These are phyloP conservation scores for Alternaria hordeiaustralica DNA, from an alignment of 2,329 filamentous ascomycete species.

Conservation along the genomic window DNA sequence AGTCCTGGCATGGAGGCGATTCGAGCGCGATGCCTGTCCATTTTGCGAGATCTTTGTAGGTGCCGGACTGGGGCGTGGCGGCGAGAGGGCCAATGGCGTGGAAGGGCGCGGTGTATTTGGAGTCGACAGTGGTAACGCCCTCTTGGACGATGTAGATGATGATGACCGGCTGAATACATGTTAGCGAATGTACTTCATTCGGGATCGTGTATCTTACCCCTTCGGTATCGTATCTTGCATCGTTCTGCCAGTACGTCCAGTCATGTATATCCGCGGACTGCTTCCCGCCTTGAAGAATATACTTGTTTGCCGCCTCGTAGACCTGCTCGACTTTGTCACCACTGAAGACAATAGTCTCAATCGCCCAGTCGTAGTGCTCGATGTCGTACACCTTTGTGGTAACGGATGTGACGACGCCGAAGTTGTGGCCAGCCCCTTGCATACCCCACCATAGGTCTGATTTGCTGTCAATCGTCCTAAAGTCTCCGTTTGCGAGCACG, in stretches of 20 bases:
- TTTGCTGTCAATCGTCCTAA: conserved; percentile 47
- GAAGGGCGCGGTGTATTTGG: conserved; percentile 31
- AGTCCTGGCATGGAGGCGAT: conserved; percentile 36
- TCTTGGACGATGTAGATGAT: conserved; percentile 35
- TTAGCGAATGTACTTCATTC: neutral
- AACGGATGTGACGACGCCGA: conserved; percentile 47
- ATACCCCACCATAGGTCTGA: conserved; percentile 65
- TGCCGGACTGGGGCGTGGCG: conserved; percentile 19
- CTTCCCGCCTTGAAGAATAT: conserved; percentile 53
- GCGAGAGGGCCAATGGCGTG: conserved; percentile 23
- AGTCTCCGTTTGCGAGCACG: conserved; percentile 58
- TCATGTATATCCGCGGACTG: conserved; percentile 49
- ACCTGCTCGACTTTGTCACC: conserved; percentile 59
- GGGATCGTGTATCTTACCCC: neutral
- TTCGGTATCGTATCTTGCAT: conserved; percentile 4
- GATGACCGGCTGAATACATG: neutral
- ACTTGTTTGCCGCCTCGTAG: conserved; percentile 56
- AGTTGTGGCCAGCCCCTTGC: conserved; percentile 52
- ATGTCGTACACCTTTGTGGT: conserved; percentile 54
- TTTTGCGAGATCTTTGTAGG: conserved; percentile 29
- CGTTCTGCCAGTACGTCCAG: conserved; percentile 36
- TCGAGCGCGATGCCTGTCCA: conserved; percentile 32
- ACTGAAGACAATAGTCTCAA: conserved; percentile 29
- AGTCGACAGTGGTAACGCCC: conserved; percentile 24
- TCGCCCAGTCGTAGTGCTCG: conserved; percentile 25